A percentile compares a stretch with the other conserved stretches of the same genome.
Conservation (phyloP, 2,329 filamentous ascomycete species). For the Epichloe sp. region DNA sequence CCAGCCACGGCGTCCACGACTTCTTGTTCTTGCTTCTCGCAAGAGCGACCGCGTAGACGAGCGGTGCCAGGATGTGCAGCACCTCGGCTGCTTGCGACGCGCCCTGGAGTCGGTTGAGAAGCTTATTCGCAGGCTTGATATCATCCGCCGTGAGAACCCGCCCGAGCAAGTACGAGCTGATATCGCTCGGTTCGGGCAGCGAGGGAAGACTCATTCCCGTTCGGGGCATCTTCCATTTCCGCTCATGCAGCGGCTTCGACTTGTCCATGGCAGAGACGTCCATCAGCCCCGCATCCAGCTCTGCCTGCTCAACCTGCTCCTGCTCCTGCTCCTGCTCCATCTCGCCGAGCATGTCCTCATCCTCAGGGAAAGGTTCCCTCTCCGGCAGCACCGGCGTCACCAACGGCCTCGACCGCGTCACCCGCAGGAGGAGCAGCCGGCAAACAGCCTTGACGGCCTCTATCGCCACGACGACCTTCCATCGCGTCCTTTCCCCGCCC, state of each 20-base stretch:
- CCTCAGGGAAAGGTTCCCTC: constrained; percentile 59
- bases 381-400: constrained; percentile 77
- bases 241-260: constrained; percentile 27
- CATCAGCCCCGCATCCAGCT: constrained; percentile 26
- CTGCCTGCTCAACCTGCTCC: constrained; percentile 26
- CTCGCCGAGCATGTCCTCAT: constrained; percentile 31
- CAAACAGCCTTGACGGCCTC: constrained; percentile 82
- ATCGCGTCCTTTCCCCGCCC: constrained; percentile 65
- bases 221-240: constrained; percentile 84
- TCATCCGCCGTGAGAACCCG: constrained; percentile 93
- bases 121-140: constrained; percentile 78
- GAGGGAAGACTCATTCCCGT: constrained; percentile 77
- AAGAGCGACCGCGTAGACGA: constrained; percentile 75
- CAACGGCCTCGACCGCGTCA: constrained; percentile 72
- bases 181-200: constrained; percentile 68
- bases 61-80: constrained; percentile 80
- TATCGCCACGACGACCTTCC: constrained; percentile 75
- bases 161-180: constrained; percentile 74
- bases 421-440: constrained; percentile 61
- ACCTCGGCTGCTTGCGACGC: constrained; percentile 66
- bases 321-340: constrained; percentile 18
- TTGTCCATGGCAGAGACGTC: constrained; percentile 16
- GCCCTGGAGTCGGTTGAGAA: constrained; percentile 74
- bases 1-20: constrained; percentile 84
- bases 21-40: constrained; percentile 59